phyloP scores from a whole-genome alignment of 1,284 basidiomycete species.

The Thelephora terrestris region DNA sequence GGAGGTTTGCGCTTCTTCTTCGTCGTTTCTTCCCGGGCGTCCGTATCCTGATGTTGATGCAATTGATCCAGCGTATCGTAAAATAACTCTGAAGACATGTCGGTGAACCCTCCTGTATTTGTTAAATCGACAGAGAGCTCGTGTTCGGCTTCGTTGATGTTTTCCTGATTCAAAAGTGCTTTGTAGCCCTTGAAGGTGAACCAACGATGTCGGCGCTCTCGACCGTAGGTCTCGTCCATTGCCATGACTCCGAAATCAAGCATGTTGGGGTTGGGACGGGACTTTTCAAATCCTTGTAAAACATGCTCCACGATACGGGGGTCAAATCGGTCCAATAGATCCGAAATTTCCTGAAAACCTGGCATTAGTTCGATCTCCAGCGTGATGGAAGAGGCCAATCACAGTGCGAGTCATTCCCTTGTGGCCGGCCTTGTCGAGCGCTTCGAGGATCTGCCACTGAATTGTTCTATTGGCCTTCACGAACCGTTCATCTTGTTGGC shows the following conservation, averaged over 20 bases:
- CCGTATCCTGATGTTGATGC: conserved; percentile 34
- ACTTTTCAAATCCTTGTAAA: conserved; percentile 56
- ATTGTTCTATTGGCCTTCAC: conserved; percentile 55
- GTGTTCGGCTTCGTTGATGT: conserved; percentile 38
- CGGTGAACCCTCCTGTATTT: conserved; percentile 43
- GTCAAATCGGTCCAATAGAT: conserved; percentile 58
- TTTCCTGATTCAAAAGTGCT: conserved; percentile 44
- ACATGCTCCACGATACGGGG: conserved; percentile 69
- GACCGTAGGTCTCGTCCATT: conserved; percentile 65
- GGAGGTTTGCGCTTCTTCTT: conserved; percentile 12
- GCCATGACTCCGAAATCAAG: conserved; percentile 57
- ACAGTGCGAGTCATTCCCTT: conserved; percentile 66
- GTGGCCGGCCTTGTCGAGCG: conserved; percentile 55
- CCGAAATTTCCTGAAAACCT: conserved; percentile 49
- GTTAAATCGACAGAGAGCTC: conserved; percentile 37
- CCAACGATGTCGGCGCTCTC: conserved; percentile 73
- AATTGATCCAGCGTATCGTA: conserved; percentile 38
- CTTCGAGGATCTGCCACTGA: conserved; percentile 64
- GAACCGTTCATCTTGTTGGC: conserved; percentile 16
- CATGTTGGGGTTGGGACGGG: conserved; percentile 55
- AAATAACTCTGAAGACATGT: conserved; percentile 34
- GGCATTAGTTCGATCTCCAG: conserved; percentile 2
- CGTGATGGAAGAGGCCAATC: conserved; percentile 13
- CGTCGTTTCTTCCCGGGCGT: conserved; percentile 7
- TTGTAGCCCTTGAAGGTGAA: conserved; percentile 58